Evolutionary conservation across 805 yeast genomes (phyloP).

Genomic region (Diddensiella caesifluorescens): DNA sequence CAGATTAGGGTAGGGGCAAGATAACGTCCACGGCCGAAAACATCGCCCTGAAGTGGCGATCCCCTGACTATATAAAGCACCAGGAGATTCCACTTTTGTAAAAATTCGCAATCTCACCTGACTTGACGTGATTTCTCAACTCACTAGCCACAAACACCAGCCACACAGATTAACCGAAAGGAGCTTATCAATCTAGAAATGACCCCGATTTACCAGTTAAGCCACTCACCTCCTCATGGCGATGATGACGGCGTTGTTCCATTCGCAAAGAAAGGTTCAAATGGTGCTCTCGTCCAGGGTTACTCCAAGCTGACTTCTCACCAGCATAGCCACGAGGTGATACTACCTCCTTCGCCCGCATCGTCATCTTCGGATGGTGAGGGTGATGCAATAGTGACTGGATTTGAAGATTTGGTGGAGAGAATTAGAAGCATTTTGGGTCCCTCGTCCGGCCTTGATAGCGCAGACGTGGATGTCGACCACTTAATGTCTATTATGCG

Average conservation of each 20-base stretch:
- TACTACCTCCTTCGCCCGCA: slow-evolving; percentile 1
- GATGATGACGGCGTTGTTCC: no score
- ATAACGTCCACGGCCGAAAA: no score
- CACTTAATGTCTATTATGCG: slow-evolving; percentile 43
- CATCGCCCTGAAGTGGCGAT: no score
- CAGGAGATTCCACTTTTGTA: slow-evolving; percentile 2
- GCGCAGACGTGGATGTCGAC: slow-evolving; percentile 50
- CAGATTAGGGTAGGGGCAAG: no score
- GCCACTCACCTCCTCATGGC: no score
- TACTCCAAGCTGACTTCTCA: background rate
- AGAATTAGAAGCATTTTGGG: slow-evolving; percentile 34
- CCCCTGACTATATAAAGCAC: background rate
- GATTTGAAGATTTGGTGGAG: slow-evolving; percentile 26
- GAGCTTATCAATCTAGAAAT: no score
- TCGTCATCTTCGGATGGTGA: background rate
- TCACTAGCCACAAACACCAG: slow-evolving; percentile 6
- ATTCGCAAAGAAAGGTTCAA: no score
- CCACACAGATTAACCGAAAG: no score
- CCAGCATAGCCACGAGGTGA: no score
- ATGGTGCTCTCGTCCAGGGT: no score
- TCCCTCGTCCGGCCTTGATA: slow-evolving; percentile 34
- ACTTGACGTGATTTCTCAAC: slow-evolving; percentile 8
- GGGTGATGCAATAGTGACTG: slow-evolving; percentile 3
- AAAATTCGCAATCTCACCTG: slow-evolving; percentile 17
- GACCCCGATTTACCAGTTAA: no score